Conservation (phyloP, 73 alveolate species). For the Halteria grandinella region DNA sequence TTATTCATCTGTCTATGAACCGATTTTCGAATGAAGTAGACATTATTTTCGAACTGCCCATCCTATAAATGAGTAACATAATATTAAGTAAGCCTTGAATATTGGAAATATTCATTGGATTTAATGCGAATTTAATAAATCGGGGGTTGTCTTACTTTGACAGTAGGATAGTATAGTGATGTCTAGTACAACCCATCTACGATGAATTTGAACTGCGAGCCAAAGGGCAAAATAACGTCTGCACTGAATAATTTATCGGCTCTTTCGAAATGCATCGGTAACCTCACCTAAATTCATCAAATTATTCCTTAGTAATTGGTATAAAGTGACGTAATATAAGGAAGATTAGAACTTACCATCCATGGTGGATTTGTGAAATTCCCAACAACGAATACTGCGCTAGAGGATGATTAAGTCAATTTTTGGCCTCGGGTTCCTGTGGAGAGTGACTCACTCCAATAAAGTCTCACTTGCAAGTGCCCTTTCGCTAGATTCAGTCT, state of each 20-base stretch:
- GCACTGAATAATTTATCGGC: no score
- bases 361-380: neutral
- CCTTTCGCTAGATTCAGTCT: constrained; percentile 5
- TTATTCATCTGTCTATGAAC: neutral
- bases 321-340: neutral
- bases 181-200: constrained; percentile 17
- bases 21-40: neutral
- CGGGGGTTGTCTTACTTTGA: no score
- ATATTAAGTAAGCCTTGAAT: no score
- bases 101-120: no score
- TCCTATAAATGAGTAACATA: constrained; percentile 2
- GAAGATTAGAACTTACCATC: neutral
- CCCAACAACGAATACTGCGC: neutral
- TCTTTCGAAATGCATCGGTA: neutral
- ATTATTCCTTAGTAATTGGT: neutral
- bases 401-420: neutral
- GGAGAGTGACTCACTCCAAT: neutral
- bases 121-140: no score
- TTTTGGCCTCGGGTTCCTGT: neutral
- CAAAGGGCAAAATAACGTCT: neutral
- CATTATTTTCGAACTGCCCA: constrained; percentile 11
- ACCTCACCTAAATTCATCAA: neutral
- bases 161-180: constrained; percentile 17
- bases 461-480: constrained; percentile 1
- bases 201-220: constrained; percentile 13